phyloP scores from a whole-genome alignment of 495 filamentous ascomycete genomes.

The Amorphotheca resinae region DNA sequence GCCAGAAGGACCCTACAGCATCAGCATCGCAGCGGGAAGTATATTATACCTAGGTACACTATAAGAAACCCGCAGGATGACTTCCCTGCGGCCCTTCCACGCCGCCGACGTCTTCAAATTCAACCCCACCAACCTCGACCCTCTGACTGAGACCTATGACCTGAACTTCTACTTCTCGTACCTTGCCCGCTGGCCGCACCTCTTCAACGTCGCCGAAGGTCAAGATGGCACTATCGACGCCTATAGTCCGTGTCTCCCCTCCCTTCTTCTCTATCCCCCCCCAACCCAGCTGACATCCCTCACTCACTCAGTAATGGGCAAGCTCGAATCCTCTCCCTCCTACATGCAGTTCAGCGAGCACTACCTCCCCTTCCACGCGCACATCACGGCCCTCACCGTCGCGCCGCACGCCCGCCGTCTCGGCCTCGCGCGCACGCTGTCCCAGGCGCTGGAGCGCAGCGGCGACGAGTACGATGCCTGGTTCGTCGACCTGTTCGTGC shows the following conservation, averaged over 20 bases:
- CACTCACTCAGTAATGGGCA: slow-evolving; percentile 55
- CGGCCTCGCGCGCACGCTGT: slow-evolving; percentile 72
- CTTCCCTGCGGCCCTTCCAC: slow-evolving; percentile 56
- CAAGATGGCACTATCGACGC: slow-evolving; percentile 71
- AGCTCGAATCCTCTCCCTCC: slow-evolving; percentile 76
- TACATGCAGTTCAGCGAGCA: slow-evolving; percentile 59
- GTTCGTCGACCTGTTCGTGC: slow-evolving; percentile 93
- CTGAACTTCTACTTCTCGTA: slow-evolving; percentile 92
- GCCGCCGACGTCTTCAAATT: slow-evolving; percentile 67
- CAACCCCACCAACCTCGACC: slow-evolving; percentile 78
- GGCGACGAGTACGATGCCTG: slow-evolving; percentile 74
- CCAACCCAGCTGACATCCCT: no score
- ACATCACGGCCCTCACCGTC: slow-evolving; percentile 92
- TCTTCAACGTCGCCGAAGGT: slow-evolving; percentile 81
- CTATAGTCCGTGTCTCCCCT: slow-evolving; percentile 59
- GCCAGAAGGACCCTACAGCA: no score
- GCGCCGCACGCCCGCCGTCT: slow-evolving; percentile 74
- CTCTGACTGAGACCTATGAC: slow-evolving; percentile 91
- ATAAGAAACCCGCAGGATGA: slow-evolving; percentile 39
- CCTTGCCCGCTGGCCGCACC: slow-evolving; percentile 83
- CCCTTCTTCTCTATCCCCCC: not conserved
- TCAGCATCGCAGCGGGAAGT: no score
- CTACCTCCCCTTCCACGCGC: slow-evolving; percentile 93
- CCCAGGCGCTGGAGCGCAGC: slow-evolving; percentile 61
- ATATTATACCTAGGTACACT: no score